Conservation (phyloP, 2,329 filamentous ascomycete species). For the Juglanconis sp. region DNA sequence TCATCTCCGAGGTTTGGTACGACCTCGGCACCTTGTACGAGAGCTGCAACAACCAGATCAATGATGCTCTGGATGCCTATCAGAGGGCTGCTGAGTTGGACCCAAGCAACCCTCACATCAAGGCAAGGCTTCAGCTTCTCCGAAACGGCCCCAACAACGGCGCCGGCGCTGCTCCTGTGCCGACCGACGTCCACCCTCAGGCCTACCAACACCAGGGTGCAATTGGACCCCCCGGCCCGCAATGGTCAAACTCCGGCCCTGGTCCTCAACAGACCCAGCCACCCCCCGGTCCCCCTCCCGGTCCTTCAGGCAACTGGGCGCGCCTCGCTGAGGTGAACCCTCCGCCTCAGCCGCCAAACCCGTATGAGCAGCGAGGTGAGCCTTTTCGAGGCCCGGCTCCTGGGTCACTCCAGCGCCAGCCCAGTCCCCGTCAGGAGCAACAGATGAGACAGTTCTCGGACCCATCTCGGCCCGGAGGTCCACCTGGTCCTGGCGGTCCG, state of each 20-base stretch:
- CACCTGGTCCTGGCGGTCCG: constrained; percentile 33
- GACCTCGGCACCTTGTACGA: constrained; percentile 96
- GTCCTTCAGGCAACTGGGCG: constrained; percentile 54
- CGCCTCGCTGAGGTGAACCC: constrained; percentile 77
- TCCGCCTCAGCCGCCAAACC: constrained; percentile 72
- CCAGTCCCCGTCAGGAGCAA: constrained; percentile 72
- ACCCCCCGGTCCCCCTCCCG: constrained; percentile 46
- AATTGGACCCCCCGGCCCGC: constrained; percentile 78
- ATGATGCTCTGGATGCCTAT: constrained; percentile 93
- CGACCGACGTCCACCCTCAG: constrained; percentile 93
- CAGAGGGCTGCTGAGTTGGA: constrained; percentile 92
- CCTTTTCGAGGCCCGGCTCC: constrained; percentile 65
- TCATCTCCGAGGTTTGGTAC: constrained; percentile 99
- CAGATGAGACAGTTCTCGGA: constrained; percentile 70
- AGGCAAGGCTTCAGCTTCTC: constrained; percentile 84
- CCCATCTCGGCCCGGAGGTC: constrained; percentile 47
- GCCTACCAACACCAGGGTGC: constrained; percentile 83
- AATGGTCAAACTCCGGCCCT: constrained; percentile 79
- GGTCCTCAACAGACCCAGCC: constrained; percentile 51
- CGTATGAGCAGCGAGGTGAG: constrained; percentile 74
- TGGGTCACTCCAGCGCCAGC: constrained; percentile 58
- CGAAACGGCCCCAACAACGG: constrained; percentile 76
- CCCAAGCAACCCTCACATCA: constrained; percentile 90
- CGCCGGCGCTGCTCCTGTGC: constrained; percentile 76
- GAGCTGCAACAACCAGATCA: constrained; percentile 98